These are phyloP conservation scores for Crithidia sp. DNA, from an alignment of 208 protist species.

Conservation along the genomic window DNA sequence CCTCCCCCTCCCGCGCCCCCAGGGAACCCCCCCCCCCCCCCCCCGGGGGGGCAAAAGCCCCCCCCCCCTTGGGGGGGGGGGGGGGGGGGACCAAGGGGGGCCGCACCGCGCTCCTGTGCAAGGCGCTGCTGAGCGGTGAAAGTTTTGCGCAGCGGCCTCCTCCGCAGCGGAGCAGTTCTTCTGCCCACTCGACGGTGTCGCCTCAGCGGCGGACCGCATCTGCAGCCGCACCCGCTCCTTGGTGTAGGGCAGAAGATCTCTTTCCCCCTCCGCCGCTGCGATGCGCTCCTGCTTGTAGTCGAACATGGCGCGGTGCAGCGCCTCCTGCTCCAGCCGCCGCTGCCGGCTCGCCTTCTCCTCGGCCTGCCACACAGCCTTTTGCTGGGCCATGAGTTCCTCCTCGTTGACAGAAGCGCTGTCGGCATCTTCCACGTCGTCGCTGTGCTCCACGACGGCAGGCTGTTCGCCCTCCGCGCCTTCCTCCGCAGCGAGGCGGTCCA, in stretches of 20 bases:
- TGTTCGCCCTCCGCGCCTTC: not conserved
- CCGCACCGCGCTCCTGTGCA: conserved; percentile 22
- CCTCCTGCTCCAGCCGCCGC: conserved; percentile 29
- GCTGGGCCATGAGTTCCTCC: conserved; percentile 14
- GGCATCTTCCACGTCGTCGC: not conserved
- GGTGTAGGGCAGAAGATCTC: conserved; percentile 41
- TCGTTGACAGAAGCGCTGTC: not conserved
- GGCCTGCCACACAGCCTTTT: conserved; percentile 26
- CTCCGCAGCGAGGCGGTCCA: conserved; percentile 7
- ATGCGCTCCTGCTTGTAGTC: conserved; percentile 59
- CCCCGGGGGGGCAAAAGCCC: too few species aligned
- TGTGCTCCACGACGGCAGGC: not conserved
- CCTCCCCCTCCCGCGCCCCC: conserved; percentile 12
- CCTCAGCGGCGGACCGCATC: not conserved
- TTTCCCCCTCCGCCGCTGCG: conserved; percentile 34
- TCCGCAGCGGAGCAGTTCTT: not conserved
- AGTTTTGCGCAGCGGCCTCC: not conserved
- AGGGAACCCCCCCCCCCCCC: too few species aligned
- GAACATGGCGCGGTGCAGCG: conserved; percentile 33
- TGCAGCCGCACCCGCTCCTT: conserved; percentile 13
- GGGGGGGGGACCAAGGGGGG: too few species aligned
- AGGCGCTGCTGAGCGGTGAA: conserved; percentile 5
- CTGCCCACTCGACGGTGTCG: not conserved
- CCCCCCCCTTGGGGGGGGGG: too few species aligned
- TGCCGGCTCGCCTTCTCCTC: conserved; percentile 22